phyloP scores from a whole-genome alignment of 2,329 filamentous ascomycete genomes.

The Drechslerella coelobrocha region DNA sequence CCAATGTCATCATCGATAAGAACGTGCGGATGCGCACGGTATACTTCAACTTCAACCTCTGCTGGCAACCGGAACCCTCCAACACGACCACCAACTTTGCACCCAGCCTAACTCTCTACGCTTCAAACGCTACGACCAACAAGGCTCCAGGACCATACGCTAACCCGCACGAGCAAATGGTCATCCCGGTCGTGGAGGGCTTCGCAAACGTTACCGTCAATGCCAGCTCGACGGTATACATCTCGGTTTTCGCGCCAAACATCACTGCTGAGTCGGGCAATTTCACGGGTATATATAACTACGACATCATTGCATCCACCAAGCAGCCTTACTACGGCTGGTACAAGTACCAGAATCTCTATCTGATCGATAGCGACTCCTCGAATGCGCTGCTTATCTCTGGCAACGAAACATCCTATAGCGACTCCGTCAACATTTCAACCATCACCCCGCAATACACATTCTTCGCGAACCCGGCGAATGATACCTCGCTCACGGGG shows the following conservation, averaged over 20 bases:
- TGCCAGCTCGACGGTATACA: constrained; percentile 72
- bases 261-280: constrained; percentile 62
- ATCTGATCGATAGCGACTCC: constrained; percentile 84
- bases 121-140: constrained; percentile 72
- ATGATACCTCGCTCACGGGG: constrained; percentile 71
- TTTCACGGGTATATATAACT: constrained; percentile 74
- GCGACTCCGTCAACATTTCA: constrained; percentile 59
- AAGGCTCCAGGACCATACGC: constrained; percentile 70
- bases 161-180: constrained; percentile 60
- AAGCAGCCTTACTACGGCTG: constrained; percentile 77
- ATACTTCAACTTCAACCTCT: constrained; percentile 86
- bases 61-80: constrained; percentile 71
- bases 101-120: constrained; percentile 78
- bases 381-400: constrained; percentile 80
- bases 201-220: constrained; percentile 71
- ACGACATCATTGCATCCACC: constrained; percentile 81
- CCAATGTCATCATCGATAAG: constrained; percentile 50
- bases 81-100: constrained; percentile 64
- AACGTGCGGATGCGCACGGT: constrained; percentile 63
- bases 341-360: constrained; percentile 67
- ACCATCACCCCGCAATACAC: constrained; percentile 69
- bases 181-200: constrained; percentile 68
- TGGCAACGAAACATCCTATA: constrained; percentile 68
- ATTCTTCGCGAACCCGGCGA: constrained; percentile 73
- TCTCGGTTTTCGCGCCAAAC: constrained; percentile 76